Percentiles rank a stretch among this genome's conserved stretches.
Evolutionary conservation across 2,329 filamentous ascomycete genomes (phyloP).

Genomic region (Trichophaea hybrida): DNA sequence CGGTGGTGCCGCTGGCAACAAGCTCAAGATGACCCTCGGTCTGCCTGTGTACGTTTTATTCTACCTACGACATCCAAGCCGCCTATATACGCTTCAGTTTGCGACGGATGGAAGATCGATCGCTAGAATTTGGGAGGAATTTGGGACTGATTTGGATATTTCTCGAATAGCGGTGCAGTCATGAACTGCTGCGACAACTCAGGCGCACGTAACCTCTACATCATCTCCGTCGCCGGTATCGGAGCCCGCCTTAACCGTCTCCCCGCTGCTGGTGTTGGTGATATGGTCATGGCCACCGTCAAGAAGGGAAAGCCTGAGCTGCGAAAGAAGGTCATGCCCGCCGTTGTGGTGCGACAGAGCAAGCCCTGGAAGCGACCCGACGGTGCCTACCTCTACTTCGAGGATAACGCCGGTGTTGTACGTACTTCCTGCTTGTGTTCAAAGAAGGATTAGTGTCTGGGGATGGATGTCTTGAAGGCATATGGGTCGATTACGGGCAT

Average conservation of each 20-base stretch:
- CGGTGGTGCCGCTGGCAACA: slow-evolving; percentile 94
- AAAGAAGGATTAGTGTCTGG: neutral
- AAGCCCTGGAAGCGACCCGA: slow-evolving; percentile 99
- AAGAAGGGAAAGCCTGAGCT: slow-evolving; percentile 99
- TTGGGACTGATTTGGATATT: neutral
- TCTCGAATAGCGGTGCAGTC: slow-evolving; percentile 66
- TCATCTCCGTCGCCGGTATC: slow-evolving; percentile 98
- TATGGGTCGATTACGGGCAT: neutral
- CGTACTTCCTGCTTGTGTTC: slow-evolving; percentile 34
- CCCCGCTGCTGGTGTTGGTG: slow-evolving; percentile 91
- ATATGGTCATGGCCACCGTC: slow-evolving; percentile 99
- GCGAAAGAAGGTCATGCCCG: slow-evolving; percentile 99
- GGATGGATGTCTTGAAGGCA: neutral
- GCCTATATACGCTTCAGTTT: slow-evolving; percentile 1
- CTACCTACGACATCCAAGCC: slow-evolving; percentile 30
- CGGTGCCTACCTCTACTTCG: slow-evolving; percentile 98
- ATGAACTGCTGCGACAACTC: slow-evolving; percentile 99
- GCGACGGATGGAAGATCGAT: slow-evolving; percentile 6
- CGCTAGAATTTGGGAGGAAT: slow-evolving; percentile 8
- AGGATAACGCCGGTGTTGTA: slow-evolving; percentile 99
- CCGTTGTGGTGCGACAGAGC: slow-evolving; percentile 94
- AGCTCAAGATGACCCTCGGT: slow-evolving; percentile 99
- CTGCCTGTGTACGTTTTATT: slow-evolving; percentile 73
- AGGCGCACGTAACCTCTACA: slow-evolving; percentile 96
- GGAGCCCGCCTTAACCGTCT: slow-evolving; percentile 95